Percentiles rank a stretch among this genome's conserved stretches.
phyloP scores from a whole-genome alignment of 2,329 filamentous ascomycete genomes.

The Tolypocladium tropicale region DNA sequence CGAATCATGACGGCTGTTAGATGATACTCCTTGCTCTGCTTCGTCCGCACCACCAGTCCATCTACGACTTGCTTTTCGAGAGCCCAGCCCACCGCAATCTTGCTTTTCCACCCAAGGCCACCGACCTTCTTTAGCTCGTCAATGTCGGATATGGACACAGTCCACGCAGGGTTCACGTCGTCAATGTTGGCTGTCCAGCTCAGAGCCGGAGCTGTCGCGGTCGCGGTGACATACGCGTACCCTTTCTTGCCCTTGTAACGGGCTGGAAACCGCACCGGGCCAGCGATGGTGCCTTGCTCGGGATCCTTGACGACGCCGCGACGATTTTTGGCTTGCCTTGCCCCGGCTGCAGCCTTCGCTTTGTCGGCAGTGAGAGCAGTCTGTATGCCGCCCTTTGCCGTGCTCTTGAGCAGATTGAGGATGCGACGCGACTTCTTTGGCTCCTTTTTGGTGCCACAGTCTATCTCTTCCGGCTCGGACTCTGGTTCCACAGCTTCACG shows the following conservation, averaged over 20 bases:
- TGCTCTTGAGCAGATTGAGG: conserved; percentile 55
- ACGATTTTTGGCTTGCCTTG: conserved; percentile 55
- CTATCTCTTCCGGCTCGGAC: conserved; percentile 25
- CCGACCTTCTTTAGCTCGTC: conserved; percentile 68
- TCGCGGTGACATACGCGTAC: conserved; percentile 58
- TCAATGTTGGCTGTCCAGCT: conserved; percentile 49
- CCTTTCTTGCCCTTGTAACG: conserved; percentile 63
- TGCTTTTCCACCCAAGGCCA: conserved; percentile 76
- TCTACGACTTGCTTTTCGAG: conserved; percentile 65
- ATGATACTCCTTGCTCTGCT: conserved; percentile 41
- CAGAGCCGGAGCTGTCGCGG: conserved; percentile 57
- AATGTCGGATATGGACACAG: conserved; percentile 60
- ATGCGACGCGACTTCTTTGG: conserved; percentile 33
- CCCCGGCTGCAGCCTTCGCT: conserved; percentile 50
- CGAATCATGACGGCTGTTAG: conserved; percentile 63
- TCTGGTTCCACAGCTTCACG: conserved; percentile 43
- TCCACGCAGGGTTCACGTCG: conserved; percentile 54
- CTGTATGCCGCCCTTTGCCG: conserved; percentile 61
- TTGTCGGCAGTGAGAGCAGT: conserved; percentile 63
- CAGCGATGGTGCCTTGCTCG: conserved; percentile 34
- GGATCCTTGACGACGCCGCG: conserved; percentile 53
- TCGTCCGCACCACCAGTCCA: conserved; percentile 58
- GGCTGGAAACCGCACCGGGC: conserved; percentile 68
- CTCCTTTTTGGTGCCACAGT: conserved; percentile 30
- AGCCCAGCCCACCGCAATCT: conserved; percentile 72